Percentiles rank a stretch among this genome's conserved stretches.
These are phyloP conservation scores for Carpinus viminea DNA, from an alignment of 306 rosid species.

Conservation along the genomic window DNA sequence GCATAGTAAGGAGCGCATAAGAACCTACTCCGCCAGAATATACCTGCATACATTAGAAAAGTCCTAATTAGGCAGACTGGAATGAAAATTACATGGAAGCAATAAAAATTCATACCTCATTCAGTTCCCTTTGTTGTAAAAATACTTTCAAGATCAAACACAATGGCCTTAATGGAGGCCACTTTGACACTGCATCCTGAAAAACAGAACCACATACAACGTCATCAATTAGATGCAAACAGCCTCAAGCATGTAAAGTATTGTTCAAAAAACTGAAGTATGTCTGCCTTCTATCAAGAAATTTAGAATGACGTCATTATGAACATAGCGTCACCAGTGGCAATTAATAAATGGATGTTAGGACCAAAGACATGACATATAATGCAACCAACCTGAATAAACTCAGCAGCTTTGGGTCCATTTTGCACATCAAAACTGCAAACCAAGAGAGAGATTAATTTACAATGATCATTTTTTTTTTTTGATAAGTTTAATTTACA, in stretches of 20 bases:
- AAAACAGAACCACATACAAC: slow-evolving; percentile 20
- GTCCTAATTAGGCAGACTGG: slow-evolving; percentile 33
- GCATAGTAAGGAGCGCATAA: slow-evolving; percentile 91
- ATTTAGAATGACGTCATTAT: background rate
- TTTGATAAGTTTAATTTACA: too few species aligned
- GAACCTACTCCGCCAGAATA: slow-evolving; percentile 97
- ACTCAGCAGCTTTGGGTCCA: slow-evolving; percentile 95
- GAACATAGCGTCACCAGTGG: background rate
- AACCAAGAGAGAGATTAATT: slow-evolving; percentile 13
- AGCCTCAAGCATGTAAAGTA: background rate
- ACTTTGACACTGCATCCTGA: slow-evolving; percentile 70
- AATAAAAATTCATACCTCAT: slow-evolving; percentile 60
- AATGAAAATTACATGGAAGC: background rate
- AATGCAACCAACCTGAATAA: slow-evolving; percentile 67
- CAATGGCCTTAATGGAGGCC: slow-evolving; percentile 84
- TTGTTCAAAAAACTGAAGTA: background rate
- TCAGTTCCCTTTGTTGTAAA: slow-evolving; percentile 94
- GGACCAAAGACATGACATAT: slow-evolving; percentile 13
- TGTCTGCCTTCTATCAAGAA: background rate
- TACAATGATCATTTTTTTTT: background rate
- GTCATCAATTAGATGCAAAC: slow-evolving; percentile 20
- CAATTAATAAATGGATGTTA: slow-evolving; percentile 19
- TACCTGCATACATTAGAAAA: slow-evolving; percentile 61
- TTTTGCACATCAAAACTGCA: slow-evolving; percentile 82
- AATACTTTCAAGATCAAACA: slow-evolving; percentile 89